Conservation (phyloP, 495 filamentous ascomycete species). For the Hyaloscypha bicolor region DNA sequence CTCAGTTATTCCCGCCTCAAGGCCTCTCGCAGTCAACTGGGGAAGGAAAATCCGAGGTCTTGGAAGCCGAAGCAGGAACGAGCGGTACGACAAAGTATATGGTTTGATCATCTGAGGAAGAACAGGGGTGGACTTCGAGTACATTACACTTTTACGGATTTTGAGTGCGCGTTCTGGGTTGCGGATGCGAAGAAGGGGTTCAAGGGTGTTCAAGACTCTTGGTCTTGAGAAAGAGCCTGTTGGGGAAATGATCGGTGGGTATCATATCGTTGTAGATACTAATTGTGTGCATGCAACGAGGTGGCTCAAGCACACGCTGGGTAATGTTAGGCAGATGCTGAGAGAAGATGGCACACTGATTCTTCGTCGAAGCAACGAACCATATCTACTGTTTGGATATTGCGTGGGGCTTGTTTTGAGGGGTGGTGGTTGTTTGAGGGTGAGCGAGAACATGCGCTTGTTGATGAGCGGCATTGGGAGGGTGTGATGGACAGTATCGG, state of each 20-base stretch:
- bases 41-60: constrained; percentile 35
- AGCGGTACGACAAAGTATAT: constrained; percentile 41
- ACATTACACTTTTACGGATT: constrained; percentile 55
- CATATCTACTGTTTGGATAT: constrained; percentile 39
- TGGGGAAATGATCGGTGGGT: constrained; percentile 44
- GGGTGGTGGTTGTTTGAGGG: constrained; percentile 55
- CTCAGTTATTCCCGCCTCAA: neutral
- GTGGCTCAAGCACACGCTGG: constrained; percentile 47
- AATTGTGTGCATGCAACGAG: constrained; percentile 56
- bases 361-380: constrained; percentile 31
- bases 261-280: constrained; percentile 54
- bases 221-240: constrained; percentile 49
- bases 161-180: constrained; percentile 53
- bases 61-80: constrained; percentile 52
- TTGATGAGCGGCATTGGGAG: constrained; percentile 40
- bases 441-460: constrained; percentile 48
- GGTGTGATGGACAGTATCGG: constrained; percentile 41
- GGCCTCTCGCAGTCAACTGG: neutral
- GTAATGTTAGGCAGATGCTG: constrained; percentile 39
- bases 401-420: constrained; percentile 44
- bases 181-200: constrained; percentile 48
- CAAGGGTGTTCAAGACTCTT: constrained; percentile 36
- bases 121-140: constrained; percentile 39
- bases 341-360: constrained; percentile 8
- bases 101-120: constrained; percentile 16